Base-by-base conservation (phyloP, 1,139 yeast genomes). In the Debaryomyces udenii region DNA sequence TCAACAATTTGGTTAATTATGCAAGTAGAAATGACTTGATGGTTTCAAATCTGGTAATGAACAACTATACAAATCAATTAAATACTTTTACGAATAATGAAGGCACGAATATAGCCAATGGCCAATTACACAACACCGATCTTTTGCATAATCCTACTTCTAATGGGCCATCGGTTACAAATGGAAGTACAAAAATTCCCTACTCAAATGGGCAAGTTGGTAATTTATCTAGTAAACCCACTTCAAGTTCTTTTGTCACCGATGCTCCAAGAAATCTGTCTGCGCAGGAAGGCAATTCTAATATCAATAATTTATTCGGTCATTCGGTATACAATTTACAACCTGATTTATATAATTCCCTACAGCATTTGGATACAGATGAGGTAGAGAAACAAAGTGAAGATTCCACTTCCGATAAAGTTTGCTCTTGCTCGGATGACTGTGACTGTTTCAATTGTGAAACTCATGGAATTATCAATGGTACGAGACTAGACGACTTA, bases 371-470 rank as follows among this genome's bases (percentile, higher is more conserved):
- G 7, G 22, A 20, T 20, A 20, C 22, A 20, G 22, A 20, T 20
- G 22, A 20, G 22, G 22, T 20, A 13, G 35, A 22, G 35, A 11
- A 32, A 32, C 14, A 23, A 10, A 32, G 23, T 13, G 35, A 37
- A 30, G 7, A 7, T 7, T 7, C 22, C 22, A 20, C 7, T 20
- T 6, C 7, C 7, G 7, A 7, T 7, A 20, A 5, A 5, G 7
- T 20, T 38, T 78, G 83, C 47, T 49, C 56, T 3, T 79, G 84
- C 57, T 60, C 66, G 1, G 71, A 71, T 27, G 62, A 65, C 3
- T 79, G 84, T 54, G 73, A 65, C 27, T 79, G 84, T 52, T 58
- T 65, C 28, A 74, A 78, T 47, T 79, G 83, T 58, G 81, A 71
- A 43, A 61, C 70, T 2, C 84, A 79, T 52, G 81, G 82, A 2